Base-by-base conservation (phyloP, 306 rosid species). In the Rosa multiflora region DNA sequence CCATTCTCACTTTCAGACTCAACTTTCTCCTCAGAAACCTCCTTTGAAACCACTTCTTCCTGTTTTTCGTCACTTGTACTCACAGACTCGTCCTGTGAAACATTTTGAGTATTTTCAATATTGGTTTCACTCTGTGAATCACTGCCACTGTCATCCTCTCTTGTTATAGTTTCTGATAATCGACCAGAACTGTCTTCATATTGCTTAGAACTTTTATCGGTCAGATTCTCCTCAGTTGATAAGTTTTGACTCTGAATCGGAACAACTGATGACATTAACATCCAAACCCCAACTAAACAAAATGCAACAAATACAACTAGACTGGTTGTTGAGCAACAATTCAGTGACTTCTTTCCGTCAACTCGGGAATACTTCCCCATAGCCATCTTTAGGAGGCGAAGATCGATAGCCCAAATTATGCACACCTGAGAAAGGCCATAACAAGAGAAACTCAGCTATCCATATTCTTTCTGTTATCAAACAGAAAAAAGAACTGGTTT, bases 281-380 rank as follows among this genome's bases (percentile, higher is more conserved):
- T 82, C 98, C 98, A 93, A 70, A 93, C 75, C 32, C 90, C 97
- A 82, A 89, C 86, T 58, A 91, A 85, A 76, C 90, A 93, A 82
- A 91, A 89, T 46, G 90, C 93, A 75, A 93, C 90, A 49, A 88
- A 79, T 71, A 88, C 93, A 48, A 88, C 88, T 17, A 89, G 29
- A 39, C 87, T 77, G 52, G 84, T 61, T 0, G 91, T 91, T 4
- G 94, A 89, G 79, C 88, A 83, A 84, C 82, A 85, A 77, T 75
- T 87, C 40, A 79, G 78, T 44, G 84, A 61, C 74, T 84, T 89
- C 88, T 84, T 93, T 84, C 91, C 94, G 1, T 93, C 98, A 29
- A 81, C 86, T 37, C 94, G 92, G 64, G 87, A 82, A 81, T 88
- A 84, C 83, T 80, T 93, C 80, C 78, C 93, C 74, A 66, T 48